Evolutionary conservation across 176 grass and related monocot species (phyloP), one percentile per base, ranked within the genome.

Genomic region (Elymus sibiricus): DNA sequence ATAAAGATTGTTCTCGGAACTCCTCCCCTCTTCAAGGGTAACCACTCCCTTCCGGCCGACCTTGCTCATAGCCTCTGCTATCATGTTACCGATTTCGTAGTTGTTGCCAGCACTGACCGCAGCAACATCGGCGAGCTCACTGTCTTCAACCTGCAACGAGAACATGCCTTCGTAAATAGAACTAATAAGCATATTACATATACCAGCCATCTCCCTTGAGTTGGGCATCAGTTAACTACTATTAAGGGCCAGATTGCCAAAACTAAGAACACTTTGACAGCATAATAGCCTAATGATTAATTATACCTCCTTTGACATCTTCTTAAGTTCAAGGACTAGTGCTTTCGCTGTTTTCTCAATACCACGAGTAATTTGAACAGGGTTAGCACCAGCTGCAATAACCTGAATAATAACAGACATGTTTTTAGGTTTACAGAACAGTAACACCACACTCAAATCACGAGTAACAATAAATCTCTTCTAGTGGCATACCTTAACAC

Each of bases 91-190:
- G 6, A 98, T 87, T 87, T 98, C 95, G 47, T 95, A 85, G 80
- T 92, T 95, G 88, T 98, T 98, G 80, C 95, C 95, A 79, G 95
- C 95, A 93, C 93, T 95, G 68, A 98, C 95, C 2, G 95, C 93
- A 61, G 95, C 95, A 37, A 98, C 95, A 89, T 98, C 95, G 5
- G 95, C 91, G 82, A 98, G 92, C 79, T 98, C 95, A 31, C 89
- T 98, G 47, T 98, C 95, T 81, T 98, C 95, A 83, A 98, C 95
- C 94, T 97, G 76, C 55, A 88, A 63, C 13, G 78, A 46, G 74
- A 32, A 69, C 70, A 83, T 29, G 64, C 29, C 13, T 22, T 51
- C 2, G 11, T 69, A 43, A 82, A 53, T 77, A 65, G 22, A 64
- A 39, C 21, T 47, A 61, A 80, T 27, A 86, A 49, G 37, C 65